Base-by-base conservation (phyloP, 2,329 filamentous ascomycete species). In the Fusarium heterosporum region DNA sequence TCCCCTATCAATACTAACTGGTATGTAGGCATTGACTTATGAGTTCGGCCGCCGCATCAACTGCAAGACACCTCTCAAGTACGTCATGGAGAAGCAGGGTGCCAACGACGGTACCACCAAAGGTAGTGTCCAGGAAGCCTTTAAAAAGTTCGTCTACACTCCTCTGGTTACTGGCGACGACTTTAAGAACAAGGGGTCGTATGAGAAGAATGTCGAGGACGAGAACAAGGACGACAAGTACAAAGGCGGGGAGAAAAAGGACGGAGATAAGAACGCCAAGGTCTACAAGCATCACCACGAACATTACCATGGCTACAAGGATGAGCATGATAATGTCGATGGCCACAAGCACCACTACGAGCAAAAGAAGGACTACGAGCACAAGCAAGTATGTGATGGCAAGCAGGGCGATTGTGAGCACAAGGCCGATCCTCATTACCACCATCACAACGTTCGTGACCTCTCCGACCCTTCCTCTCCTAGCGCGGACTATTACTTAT, bases 51-150 rank as follows among this genome's bases (percentile, higher is more conserved):
- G 74, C 29, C 74, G 74, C 43, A 50, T 75, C 38, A 64, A 73
- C 39, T 73, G 69, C 51, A 65, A 73, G 47, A 62, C 71, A 29
- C 49, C 61, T 12, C 63, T 72, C 43, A 61, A 69, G 52, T 46
- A 41, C 16, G 66, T 76, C 54, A 73, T 76, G 71, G 58, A 63
- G 50, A 75, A 75, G 62, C 71, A 76, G 57, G 74, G 74, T 26
- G 70, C 74, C n/a, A 45, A 66, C 4, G 72, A 75, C 19, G 74
- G 74, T 25, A 68, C 59, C 45, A 76, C 74, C 47, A 66, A 68
- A 38, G 66, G 66, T 30, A 73, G 70, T 54, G 57, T 76, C 30
- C 70, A 73, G 38, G 64, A 68, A 51, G 73, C 72, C 3, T 76
- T 76, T 30, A 38, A 40, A 38, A 64, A 56, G 50, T 76, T 75